Conservation (phyloP, 257 asterid genomes). For the Solanum chaucha region DNA sequence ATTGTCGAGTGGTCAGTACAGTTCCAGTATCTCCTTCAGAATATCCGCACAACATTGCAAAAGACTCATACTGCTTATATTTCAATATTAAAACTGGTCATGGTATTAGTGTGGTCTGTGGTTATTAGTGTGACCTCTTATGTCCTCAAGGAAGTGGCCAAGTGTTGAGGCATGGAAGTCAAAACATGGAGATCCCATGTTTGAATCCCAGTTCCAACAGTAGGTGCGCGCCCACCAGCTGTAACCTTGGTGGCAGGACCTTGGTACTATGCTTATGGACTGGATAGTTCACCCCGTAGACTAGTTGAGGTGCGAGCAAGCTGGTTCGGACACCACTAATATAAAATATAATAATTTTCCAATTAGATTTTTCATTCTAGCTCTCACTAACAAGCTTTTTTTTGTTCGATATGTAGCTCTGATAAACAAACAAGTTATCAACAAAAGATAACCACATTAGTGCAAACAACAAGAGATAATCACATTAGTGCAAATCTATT, state of each 20-base stretch:
- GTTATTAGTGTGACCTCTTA: neutral
- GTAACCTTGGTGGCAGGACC: neutral
- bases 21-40: neutral
- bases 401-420: neutral
- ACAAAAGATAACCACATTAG: neutral
- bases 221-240: neutral
- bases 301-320: neutral
- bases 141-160: neutral
- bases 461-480: neutral
- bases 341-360: neutral
- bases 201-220: neutral
- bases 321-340: neutral
- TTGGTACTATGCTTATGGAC: neutral
- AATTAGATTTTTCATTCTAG: neutral
- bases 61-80: neutral
- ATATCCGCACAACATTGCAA: neutral
- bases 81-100: neutral
- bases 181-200: neutral
- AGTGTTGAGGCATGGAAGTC: neutral
- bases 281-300: neutral
- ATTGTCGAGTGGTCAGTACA: neutral
- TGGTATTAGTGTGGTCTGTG: neutral
- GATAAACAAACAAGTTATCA: neutral
- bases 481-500: neutral
- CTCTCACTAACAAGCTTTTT: neutral